Evolutionary conservation across 345 rosid genomes (phyloP).

Genomic region (Hibiscus trionum): DNA sequence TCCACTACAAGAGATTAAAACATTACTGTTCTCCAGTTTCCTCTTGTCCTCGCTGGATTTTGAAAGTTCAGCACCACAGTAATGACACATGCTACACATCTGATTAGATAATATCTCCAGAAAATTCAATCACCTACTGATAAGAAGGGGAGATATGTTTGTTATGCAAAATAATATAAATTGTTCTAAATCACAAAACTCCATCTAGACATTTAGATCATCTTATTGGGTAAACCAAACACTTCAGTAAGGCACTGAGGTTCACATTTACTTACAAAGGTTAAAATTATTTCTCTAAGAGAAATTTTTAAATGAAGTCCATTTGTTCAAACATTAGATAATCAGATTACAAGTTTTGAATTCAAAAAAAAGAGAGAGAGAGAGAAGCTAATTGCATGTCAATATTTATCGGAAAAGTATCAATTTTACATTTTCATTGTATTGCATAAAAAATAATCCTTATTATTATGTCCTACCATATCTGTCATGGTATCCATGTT

Average conservation of each 20-base stretch:
- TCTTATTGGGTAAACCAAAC: neutral
- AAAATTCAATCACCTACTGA: conserved; percentile 20
- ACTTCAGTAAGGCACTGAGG: neutral
- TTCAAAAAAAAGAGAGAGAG: no score
- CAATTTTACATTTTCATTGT: no score
- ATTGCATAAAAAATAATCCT: no score
- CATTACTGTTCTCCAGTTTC: conserved; percentile 22
- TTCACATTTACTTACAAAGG: neutral
- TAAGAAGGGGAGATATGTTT: neutral
- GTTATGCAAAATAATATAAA: neutral
- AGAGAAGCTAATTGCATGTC: no score
- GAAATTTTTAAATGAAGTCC: neutral
- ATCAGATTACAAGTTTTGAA: no score
- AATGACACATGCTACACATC: conserved; percentile 40
- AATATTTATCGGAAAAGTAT: no score
- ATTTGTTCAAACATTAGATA: neutral
- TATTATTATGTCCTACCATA: neutral
- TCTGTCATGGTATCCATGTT: neutral
- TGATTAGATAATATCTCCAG: conserved; percentile 16
- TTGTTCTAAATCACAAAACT: neutral
- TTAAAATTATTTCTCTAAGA: no score
- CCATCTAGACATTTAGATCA: neutral
- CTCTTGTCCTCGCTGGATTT: conserved; percentile 23
- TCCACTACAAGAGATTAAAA: conserved; percentile 25
- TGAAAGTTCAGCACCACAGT: conserved; percentile 33